Evolutionary conservation across 768 basidiomycete species (phyloP).

Genomic region (Suillus luteus): DNA sequence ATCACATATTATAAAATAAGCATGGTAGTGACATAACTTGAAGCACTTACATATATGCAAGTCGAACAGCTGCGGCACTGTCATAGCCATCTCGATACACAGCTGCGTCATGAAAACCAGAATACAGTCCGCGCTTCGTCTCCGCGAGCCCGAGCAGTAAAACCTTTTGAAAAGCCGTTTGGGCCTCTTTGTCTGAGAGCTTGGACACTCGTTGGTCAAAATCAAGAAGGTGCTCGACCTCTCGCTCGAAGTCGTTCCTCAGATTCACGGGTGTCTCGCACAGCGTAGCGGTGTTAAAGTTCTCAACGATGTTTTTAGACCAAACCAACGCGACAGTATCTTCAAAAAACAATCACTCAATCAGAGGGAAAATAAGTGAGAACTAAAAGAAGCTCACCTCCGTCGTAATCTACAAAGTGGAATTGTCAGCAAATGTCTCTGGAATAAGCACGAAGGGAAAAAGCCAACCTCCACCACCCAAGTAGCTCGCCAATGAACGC

Average conservation of each 20-base stretch:
- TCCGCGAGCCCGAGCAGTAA: constrained; percentile 55
- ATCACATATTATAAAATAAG: not conserved
- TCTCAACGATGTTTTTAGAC: constrained; percentile 44
- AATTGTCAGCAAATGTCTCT: constrained; percentile 1
- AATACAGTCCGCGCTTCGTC: constrained; percentile 58
- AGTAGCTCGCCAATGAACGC: constrained; percentile 60
- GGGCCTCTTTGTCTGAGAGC: constrained; percentile 31
- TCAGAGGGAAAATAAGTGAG: not conserved
- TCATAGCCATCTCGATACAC: constrained; percentile 54
- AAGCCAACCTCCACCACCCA: constrained; percentile 71
- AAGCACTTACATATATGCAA: constrained; percentile 65
- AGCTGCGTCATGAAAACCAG: constrained; percentile 59
- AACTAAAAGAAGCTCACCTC: constrained; percentile 47
- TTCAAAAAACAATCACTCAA: constrained; percentile 22
- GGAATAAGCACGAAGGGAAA: constrained; percentile 5
- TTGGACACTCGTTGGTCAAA: constrained; percentile 40
- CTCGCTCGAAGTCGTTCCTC: constrained; percentile 47
- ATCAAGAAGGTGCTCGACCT: constrained; percentile 49
- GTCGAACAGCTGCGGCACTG: constrained; percentile 43
- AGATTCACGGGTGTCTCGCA: constrained; percentile 46
- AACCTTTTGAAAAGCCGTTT: constrained; percentile 44
- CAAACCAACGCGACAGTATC: constrained; percentile 57
- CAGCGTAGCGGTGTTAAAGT: constrained; percentile 49
- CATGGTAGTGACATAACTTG: not conserved
- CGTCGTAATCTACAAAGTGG: constrained; percentile 61